phyloP scores from a whole-genome alignment of 345 rosid species.

The Citrus reticulata region DNA sequence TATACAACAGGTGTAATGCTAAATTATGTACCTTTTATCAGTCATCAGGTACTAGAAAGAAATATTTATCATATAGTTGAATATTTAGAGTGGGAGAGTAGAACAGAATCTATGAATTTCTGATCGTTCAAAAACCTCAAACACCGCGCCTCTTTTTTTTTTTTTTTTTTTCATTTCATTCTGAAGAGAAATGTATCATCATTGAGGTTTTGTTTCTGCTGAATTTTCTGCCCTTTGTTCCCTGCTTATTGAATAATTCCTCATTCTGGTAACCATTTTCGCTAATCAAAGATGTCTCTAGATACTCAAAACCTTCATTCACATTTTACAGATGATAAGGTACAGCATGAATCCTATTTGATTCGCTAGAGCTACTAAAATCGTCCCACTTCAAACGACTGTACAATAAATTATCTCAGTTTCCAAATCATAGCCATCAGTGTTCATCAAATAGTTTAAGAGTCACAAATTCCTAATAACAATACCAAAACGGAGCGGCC shows the following conservation, averaged over 20 bases:
- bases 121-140: neutral
- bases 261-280: neutral
- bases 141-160: no score
- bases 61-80: neutral
- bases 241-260: neutral
- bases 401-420: no score
- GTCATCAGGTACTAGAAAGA: constrained; percentile 9
- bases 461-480: no score
- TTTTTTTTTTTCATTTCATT: no score
- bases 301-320: neutral
- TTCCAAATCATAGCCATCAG: no score
- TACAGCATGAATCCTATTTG: no score
- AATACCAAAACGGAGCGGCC: no score
- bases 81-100: neutral
- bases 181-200: neutral
- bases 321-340: neutral
- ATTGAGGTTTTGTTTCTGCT: neutral
- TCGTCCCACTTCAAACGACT: no score
- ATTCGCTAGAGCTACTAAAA: no score
- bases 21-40: constrained; percentile 9
- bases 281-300: neutral
- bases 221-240: neutral
- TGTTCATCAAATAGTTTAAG: no score
- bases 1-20: neutral
- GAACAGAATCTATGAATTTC: neutral